phyloP scores from a whole-genome alignment of 768 basidiomycete species.

The Trametopsis cervina region DNA sequence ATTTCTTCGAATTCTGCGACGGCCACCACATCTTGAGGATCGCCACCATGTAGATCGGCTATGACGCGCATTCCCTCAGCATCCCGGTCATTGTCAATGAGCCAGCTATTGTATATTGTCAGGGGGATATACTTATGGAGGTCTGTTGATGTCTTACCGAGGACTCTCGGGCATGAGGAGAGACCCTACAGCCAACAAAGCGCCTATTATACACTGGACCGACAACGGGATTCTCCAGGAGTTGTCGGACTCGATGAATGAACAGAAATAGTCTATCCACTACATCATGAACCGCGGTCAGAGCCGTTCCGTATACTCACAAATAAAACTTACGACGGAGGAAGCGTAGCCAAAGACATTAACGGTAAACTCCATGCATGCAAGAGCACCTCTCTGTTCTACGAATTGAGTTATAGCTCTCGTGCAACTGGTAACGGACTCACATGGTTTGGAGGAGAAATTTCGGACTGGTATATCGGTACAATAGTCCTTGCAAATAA shows the following conservation, averaged over 20 bases:
- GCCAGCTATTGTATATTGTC: slow-evolving; percentile 48
- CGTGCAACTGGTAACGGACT: too few relatives aligned
- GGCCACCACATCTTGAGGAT: slow-evolving; percentile 59
- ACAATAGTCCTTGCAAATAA: slow-evolving; percentile 70
- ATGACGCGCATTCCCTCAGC: slow-evolving; percentile 80
- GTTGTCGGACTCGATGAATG: slow-evolving; percentile 75
- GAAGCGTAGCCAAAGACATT: slow-evolving; percentile 88
- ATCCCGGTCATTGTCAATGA: slow-evolving; percentile 84
- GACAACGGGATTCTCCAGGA: slow-evolving; percentile 92
- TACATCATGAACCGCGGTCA: slow-evolving; percentile 19
- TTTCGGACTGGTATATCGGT: slow-evolving; percentile 93
- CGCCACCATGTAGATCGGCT: slow-evolving; percentile 82
- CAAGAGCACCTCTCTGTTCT: slow-evolving; percentile 75
- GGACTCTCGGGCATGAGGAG: slow-evolving; percentile 88
- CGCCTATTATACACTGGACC: slow-evolving; percentile 83
- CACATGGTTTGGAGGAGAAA: slow-evolving; percentile 87
- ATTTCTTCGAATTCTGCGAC: slow-evolving; percentile 87
- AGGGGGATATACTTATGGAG: slow-evolving; percentile 1
- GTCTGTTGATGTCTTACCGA: slow-evolving; percentile 35
- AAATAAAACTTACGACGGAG: slow-evolving; percentile 61
- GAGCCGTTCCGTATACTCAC: background rate
- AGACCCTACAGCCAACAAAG: slow-evolving; percentile 71
- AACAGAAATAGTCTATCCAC: slow-evolving; percentile 96
- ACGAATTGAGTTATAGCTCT: too few relatives aligned
- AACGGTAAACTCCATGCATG: slow-evolving; percentile 93